phyloP scores from a whole-genome alignment of 495 filamentous ascomycete genomes.

The Neurospora tetrasperma region DNA sequence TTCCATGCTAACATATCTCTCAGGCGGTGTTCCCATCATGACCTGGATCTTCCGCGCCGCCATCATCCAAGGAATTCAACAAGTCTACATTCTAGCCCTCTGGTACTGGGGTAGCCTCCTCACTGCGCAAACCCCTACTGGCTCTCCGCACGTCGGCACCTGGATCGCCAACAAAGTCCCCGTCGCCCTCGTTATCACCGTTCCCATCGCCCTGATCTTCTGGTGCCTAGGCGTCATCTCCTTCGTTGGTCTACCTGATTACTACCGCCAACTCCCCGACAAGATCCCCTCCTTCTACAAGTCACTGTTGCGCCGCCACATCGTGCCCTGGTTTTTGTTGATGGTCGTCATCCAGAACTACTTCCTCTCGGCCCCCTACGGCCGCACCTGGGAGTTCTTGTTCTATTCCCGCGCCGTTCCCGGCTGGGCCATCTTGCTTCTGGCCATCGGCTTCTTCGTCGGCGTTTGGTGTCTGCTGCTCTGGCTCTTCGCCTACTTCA shows the following conservation, averaged over 20 bases:
- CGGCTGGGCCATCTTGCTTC: conserved; percentile 38
- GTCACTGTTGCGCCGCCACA: conserved; percentile 46
- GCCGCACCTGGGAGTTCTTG: conserved; percentile 52
- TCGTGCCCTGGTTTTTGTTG: conserved; percentile 49
- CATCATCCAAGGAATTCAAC: conserved; percentile 53
- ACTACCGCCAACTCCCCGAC: conserved; percentile 58
- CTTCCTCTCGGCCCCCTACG: conserved; percentile 48
- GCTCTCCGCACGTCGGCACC: not conserved
- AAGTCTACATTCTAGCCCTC: conserved; percentile 48
- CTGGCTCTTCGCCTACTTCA: conserved; percentile 34
- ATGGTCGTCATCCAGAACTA: conserved; percentile 54
- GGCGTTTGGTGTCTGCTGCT: conserved; percentile 42
- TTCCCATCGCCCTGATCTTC: conserved; percentile 42
- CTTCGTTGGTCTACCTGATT: conserved; percentile 49
- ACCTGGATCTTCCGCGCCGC: conserved; percentile 57
- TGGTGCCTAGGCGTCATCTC: conserved; percentile 40
- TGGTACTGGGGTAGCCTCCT: conserved; percentile 52
- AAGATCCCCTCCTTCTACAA: conserved; percentile 52
- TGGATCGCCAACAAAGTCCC: conserved; percentile 21
- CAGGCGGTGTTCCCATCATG: conserved; percentile 43
- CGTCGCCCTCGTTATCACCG: conserved; percentile 33
- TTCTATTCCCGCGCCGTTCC: conserved; percentile 40
- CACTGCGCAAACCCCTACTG: conserved; percentile 12
- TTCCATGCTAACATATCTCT: not conserved
- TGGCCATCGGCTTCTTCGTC: conserved; percentile 49